Evolutionary conservation across 169 alveolate species (phyloP), one percentile per base, ranked within the genome.

Genomic region (Plasmodium relictum): DNA sequence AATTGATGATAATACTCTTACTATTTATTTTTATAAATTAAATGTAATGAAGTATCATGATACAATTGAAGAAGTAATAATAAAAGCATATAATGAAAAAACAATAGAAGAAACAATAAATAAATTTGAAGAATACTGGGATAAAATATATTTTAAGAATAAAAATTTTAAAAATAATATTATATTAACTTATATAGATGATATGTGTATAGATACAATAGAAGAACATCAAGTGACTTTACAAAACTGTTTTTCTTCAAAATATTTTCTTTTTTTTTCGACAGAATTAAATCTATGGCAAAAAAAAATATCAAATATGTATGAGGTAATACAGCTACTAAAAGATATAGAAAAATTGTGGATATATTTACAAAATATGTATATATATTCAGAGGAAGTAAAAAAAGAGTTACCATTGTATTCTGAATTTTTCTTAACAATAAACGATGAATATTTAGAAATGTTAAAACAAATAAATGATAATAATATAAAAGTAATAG

Each of bases 351-450:
- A 98, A 93, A 96, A 98, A 74, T 96, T 98, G 0, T 98, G 99
- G 99, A 88, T 97, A 92, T 98, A 97, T 97, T 92, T 98, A 86
- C 99, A 98, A 96, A 98, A 98, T 76, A 94, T 98, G 85, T 98
- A 97, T 94, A 97, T 98, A 61, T 95, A 96, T 93, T 96, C 99
- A 44, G 99, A 97, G 87, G 99, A 98, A 95, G 99, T 98, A 88
- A 98, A 97, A 95, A 97, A 96, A 93, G 99, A 98, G 94, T 94
- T 98, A 31, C 99, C 99, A 6, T 95, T 95, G 58, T 99, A 97
- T 92, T 94, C 98, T 7, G 98, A 97, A 92, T 95, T 96, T 74
- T 98, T 98, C 93, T 97, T 96, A 63, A 97, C 96, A 58, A 97
- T 98, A 58, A 99, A 98, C 88, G 96, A 93, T 92, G 98, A 94